Conservation (phyloP, 2,329 filamentous ascomycete species). For the Cercospora sp. region DNA sequence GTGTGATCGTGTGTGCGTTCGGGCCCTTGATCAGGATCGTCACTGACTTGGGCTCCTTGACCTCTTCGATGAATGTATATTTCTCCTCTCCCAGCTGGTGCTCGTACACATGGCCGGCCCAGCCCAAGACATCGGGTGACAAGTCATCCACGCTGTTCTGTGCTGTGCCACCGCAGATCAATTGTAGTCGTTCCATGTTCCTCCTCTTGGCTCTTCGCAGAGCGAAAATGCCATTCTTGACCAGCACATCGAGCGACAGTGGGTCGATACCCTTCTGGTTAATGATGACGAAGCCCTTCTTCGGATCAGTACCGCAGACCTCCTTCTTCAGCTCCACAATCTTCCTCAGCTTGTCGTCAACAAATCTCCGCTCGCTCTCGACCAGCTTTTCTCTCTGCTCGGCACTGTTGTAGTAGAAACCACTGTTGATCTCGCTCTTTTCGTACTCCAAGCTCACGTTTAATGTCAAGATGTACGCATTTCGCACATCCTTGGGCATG, state of each 20-base stretch:
- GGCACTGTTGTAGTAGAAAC: constrained; percentile 97
- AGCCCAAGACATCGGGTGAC: constrained; percentile 82
- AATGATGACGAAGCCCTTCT: constrained; percentile 95
- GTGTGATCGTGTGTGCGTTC: constrained; percentile 92
- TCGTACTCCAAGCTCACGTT: constrained; percentile 98
- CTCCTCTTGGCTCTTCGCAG: constrained; percentile 92
- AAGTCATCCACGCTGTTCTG: constrained; percentile 98
- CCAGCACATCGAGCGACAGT: constrained; percentile 88
- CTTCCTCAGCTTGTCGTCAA: constrained; percentile 94
- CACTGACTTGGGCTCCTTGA: constrained; percentile 97
- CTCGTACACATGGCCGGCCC: constrained; percentile 96
- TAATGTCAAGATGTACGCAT: constrained; percentile 90
- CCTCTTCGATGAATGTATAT: constrained; percentile 97
- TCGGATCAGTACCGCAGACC: constrained; percentile 87
- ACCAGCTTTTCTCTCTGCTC: constrained; percentile 98
- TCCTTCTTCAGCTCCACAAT: constrained; percentile 98
- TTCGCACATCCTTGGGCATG: constrained; percentile 95
- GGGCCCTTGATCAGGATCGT: constrained; percentile 97
- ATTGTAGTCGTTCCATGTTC: constrained; percentile 97
- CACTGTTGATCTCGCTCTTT: constrained; percentile 98
- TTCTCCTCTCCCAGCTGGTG: constrained; percentile 98
- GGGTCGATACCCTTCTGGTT: constrained; percentile 99
- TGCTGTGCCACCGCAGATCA: constrained; percentile 84
- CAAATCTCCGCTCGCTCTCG: constrained; percentile 92
- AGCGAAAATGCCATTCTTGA: constrained; percentile 97